Evolutionary conservation across 257 asterid species (phyloP).

Genomic region (Verbascum thapsus): DNA sequence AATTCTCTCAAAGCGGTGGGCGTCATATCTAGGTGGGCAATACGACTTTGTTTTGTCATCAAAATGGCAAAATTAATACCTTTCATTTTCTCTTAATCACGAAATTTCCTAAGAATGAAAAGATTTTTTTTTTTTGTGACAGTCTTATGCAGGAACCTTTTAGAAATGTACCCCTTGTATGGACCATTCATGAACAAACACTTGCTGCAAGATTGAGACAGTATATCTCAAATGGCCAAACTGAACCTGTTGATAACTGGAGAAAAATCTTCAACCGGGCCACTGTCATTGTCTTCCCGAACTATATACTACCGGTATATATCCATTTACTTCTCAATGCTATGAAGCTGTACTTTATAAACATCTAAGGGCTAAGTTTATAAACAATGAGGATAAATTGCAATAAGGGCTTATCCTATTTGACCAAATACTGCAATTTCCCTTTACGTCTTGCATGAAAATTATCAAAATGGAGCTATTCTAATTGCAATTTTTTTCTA

Average conservation of each 20-base stretch:
- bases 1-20: slow-evolving; percentile 74
- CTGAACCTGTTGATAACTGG: slow-evolving; percentile 66
- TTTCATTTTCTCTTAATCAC: too few species aligned
- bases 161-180: slow-evolving; percentile 70
- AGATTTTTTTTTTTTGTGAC: slow-evolving; percentile 55
- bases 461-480: not conserved
- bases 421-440: too few species aligned
- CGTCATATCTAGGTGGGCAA: slow-evolving; percentile 66
- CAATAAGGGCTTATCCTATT: too few species aligned
- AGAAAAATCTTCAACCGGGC: slow-evolving; percentile 76
- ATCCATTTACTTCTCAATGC: slow-evolving; percentile 18
- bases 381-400: too few species aligned
- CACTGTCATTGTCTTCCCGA: slow-evolving; percentile 81
- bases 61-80: too few species aligned
- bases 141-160: slow-evolving; percentile 99
- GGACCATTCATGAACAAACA: slow-evolving; percentile 85
- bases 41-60: too few species aligned
- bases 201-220: slow-evolving; percentile 66
- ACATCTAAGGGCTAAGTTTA: too few species aligned
- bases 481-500: slow-evolving; percentile 9
- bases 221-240: slow-evolving; percentile 56
- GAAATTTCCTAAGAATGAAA: slow-evolving; percentile 41
- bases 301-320: slow-evolving; percentile 81
- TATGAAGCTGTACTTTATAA: too few species aligned
- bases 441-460: not conserved